Conservation (phyloP, 352 stramenopile species). For the Phytophthora chlamydospora region DNA sequence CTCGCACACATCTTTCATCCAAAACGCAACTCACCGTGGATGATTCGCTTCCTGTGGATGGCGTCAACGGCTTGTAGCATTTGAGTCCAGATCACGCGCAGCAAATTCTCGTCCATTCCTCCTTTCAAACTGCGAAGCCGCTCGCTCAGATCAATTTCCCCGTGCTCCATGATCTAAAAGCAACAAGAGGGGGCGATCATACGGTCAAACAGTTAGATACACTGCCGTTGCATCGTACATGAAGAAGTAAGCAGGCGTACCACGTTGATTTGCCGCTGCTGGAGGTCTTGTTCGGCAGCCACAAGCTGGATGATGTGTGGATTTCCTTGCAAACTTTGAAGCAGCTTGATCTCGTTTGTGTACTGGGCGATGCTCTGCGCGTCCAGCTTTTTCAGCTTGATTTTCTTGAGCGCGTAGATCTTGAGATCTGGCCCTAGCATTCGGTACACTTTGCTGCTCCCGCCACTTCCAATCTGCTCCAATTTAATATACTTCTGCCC, state of each 20-base stretch:
- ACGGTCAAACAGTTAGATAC: background rate
- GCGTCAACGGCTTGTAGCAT: slow-evolving; percentile 98
- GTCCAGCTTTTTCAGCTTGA: slow-evolving; percentile 95
- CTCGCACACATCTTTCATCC: background rate
- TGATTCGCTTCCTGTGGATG: slow-evolving; percentile 97
- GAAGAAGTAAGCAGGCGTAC: slow-evolving; percentile 25
- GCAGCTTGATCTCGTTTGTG: slow-evolving; percentile 97
- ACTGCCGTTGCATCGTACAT: background rate
- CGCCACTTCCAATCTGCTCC: slow-evolving; percentile 96
- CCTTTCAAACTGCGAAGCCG: slow-evolving; percentile 86
- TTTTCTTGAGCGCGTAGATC: slow-evolving; percentile 98
- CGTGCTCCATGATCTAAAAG: slow-evolving; percentile 95
- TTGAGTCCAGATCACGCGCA: slow-evolving; percentile 98
- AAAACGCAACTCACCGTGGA: slow-evolving; percentile 65
- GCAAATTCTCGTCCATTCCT: slow-evolving; percentile 96
- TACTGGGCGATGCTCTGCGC: slow-evolving; percentile 93
- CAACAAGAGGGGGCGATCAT: slow-evolving; percentile 1
- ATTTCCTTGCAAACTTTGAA: slow-evolving; percentile 94
- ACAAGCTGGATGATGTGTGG: slow-evolving; percentile 96
- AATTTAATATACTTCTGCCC: slow-evolving; percentile 94
- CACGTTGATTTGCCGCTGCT: slow-evolving; percentile 77
- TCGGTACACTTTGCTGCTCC: slow-evolving; percentile 97
- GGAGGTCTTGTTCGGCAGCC: slow-evolving; percentile 93
- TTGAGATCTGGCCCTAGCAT: slow-evolving; percentile 93
- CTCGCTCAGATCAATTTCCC: slow-evolving; percentile 97